Percentiles rank a stretch among this genome's conserved stretches.
phyloP scores from a whole-genome alignment of 345 rosid genomes.

The Durio zibethinus region DNA sequence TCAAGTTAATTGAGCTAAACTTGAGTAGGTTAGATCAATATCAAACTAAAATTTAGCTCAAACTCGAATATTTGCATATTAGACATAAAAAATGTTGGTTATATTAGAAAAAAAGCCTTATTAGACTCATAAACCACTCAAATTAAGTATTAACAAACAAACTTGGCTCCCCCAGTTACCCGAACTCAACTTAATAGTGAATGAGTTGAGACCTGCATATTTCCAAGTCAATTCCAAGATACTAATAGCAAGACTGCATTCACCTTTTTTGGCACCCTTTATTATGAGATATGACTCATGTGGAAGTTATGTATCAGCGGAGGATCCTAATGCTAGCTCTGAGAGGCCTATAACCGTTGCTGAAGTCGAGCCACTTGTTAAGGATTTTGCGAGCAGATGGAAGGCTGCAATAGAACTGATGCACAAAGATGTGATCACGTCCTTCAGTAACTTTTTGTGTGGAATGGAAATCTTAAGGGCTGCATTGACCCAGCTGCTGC shows the following conservation, averaged over 20 bases:
- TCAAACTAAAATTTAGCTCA: background rate
- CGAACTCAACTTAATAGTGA: background rate
- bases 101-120: background rate
- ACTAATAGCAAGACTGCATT: background rate
- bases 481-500: slow-evolving; percentile 89
- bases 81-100: background rate
- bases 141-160: background rate
- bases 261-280: too few species aligned
- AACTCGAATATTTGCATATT: background rate
- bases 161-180: background rate
- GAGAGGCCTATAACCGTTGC: slow-evolving; percentile 66
- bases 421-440: slow-evolving; percentile 97
- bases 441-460: slow-evolving; percentile 94
- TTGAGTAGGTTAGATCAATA: background rate
- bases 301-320: slow-evolving; percentile 43
- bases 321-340: slow-evolving; percentile 61
- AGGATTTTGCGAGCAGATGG: slow-evolving; percentile 90
- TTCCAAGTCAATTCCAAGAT: too few species aligned
- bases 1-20: background rate
- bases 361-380: slow-evolving; percentile 83
- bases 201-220: background rate
- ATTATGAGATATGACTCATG: background rate
- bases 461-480: slow-evolving; percentile 98
- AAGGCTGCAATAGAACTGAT: slow-evolving; percentile 88
- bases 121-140: background rate